A percentile compares a stretch with the other conserved stretches of the same genome.
Evolutionary conservation across 495 filamentous ascomycete genomes (phyloP).

Genomic region (Sphaerosporella brunnea): DNA sequence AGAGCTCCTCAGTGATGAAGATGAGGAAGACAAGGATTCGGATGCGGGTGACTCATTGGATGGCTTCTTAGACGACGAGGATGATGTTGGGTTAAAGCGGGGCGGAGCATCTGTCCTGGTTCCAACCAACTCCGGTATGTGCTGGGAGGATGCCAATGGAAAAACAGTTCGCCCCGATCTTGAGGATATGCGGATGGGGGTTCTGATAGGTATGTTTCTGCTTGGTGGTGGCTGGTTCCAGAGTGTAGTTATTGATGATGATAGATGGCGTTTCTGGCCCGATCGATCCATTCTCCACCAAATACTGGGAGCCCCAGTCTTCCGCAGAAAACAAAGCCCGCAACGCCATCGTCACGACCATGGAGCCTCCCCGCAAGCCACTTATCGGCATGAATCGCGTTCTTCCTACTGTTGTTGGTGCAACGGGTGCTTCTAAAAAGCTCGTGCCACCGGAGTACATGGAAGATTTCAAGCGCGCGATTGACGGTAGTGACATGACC

Average conservation of each 20-base stretch:
- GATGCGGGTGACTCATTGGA: constrained; percentile 51
- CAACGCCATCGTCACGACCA: constrained; percentile 10
- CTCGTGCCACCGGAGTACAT: constrained; percentile 44
- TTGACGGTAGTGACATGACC: constrained; percentile 52
- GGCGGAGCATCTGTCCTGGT: constrained; percentile 49
- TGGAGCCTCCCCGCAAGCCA: constrained; percentile 28
- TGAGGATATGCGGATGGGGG: constrained; percentile 47
- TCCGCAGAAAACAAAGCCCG: neutral
- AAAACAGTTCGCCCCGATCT: constrained; percentile 30
- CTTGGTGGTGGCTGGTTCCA: neutral
- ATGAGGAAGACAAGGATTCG: constrained; percentile 52
- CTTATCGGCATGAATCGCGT: constrained; percentile 19
- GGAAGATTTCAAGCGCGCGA: constrained; percentile 50
- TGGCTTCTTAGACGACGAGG: constrained; percentile 59
- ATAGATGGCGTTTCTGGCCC: constrained; percentile 26
- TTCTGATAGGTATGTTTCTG: constrained; percentile 44
- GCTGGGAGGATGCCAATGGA: constrained; percentile 49
- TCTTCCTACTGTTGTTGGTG: constrained; percentile 4
- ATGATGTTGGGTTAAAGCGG: constrained; percentile 30
- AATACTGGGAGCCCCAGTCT: constrained; percentile 49
- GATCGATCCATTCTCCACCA: constrained; percentile 71
- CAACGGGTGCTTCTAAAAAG: constrained; percentile 28
- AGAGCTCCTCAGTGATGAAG: constrained; percentile 59
- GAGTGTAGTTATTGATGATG: constrained; percentile 6
- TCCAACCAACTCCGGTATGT: constrained; percentile 58